Evolutionary conservation across 768 basidiomycete genomes (phyloP).

Genomic region (Postia placenta): DNA sequence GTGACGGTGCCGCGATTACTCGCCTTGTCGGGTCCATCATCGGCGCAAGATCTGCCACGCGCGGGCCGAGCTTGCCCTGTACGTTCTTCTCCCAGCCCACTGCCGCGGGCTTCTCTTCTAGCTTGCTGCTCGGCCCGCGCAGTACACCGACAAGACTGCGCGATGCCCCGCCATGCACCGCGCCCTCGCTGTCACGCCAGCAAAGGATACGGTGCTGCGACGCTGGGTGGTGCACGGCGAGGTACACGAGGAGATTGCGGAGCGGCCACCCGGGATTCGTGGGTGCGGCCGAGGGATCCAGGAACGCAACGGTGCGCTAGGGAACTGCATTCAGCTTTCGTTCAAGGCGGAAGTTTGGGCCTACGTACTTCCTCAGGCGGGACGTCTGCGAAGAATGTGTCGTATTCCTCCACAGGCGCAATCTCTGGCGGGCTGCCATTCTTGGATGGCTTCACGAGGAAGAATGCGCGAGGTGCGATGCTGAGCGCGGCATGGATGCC

Average conservation of each 20-base stretch:
- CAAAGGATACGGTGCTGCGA: slow-evolving; percentile 55
- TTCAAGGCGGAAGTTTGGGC: too few species aligned
- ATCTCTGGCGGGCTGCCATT: slow-evolving; percentile 32
- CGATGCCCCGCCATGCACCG: slow-evolving; percentile 37
- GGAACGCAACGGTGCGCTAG: slow-evolving; percentile 25
- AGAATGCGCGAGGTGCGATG: slow-evolving; percentile 44
- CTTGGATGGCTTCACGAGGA: slow-evolving; percentile 42
- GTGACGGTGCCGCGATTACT: neutral
- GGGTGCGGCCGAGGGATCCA: slow-evolving; percentile 74
- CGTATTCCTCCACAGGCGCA: slow-evolving; percentile 51
- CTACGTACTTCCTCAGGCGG: slow-evolving; percentile 38
- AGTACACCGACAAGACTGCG: slow-evolving; percentile 61
- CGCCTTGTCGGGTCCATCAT: slow-evolving; percentile 94
- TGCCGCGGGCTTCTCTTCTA: slow-evolving; percentile 41
- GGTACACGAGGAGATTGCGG: slow-evolving; percentile 84
- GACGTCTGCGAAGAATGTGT: slow-evolving; percentile 47
- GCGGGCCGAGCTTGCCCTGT: slow-evolving; percentile 80
- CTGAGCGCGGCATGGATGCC: slow-evolving; percentile 47
- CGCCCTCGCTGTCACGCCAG: slow-evolving; percentile 64
- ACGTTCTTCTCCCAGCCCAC: slow-evolving; percentile 97
- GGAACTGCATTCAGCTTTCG: too few species aligned
- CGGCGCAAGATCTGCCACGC: slow-evolving; percentile 85
- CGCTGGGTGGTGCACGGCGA: slow-evolving; percentile 53
- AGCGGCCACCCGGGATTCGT: slow-evolving; percentile 69
- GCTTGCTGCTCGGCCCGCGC: slow-evolving; percentile 22